Conservation (phyloP, 1,284 basidiomycete genomes). For the Moniliophthora roreri region DNA sequence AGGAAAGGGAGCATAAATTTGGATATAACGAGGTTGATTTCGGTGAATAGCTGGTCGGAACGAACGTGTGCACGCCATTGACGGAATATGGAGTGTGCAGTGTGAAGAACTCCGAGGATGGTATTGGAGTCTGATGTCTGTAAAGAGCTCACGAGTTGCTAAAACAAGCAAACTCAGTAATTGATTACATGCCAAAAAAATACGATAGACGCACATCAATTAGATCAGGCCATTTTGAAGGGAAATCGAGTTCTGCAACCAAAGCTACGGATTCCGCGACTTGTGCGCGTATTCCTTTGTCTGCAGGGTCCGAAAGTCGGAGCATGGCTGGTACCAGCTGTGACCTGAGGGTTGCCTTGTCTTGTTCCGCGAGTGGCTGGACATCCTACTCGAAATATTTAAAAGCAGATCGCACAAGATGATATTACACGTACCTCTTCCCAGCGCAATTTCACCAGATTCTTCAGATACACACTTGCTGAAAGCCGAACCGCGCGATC, state of each 20-base stretch:
- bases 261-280: conserved; percentile 88
- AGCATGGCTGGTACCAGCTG: conserved; percentile 85
- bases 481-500: conserved; percentile 76
- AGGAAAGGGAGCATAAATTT: conserved; percentile 87
- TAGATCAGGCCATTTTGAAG: conserved; percentile 79
- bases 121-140: conserved; percentile 79
- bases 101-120: conserved; percentile 90
- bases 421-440: conserved; percentile 67
- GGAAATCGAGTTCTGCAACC: conserved; percentile 88
- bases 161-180: conserved; percentile 12
- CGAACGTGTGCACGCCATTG: conserved; percentile 92
- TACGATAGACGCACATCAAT: conserved; percentile 65
- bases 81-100: conserved; percentile 94
- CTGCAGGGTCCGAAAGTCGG: conserved; percentile 61
- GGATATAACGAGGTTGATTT: conserved; percentile 90
- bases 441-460: conserved; percentile 84
- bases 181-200: conserved; percentile 7
- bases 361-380: conserved; percentile 56
- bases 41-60: conserved; percentile 83
- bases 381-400: conserved; percentile 51
- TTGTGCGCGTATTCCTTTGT: conserved; percentile 75
- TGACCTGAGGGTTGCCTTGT: conserved; percentile 67
- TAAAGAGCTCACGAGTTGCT: conserved; percentile 86
- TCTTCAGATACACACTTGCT: conserved; percentile 88
- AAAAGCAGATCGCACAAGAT: neutral